phyloP scores from a whole-genome alignment of 257 asterid genomes.

The Plantago elongata region DNA sequence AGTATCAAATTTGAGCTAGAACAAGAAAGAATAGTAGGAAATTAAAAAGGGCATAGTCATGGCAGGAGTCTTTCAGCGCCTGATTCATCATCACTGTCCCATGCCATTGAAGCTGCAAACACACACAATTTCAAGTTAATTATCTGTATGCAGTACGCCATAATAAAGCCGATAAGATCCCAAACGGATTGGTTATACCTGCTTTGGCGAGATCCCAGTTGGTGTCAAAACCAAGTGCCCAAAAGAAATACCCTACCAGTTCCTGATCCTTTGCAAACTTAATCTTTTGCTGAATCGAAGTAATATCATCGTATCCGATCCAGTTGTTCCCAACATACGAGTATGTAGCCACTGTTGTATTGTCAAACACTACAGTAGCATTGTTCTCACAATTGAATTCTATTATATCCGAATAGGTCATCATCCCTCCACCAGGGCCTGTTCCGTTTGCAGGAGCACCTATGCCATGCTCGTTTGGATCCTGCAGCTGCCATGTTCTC shows the following conservation, averaged over 20 bases:
- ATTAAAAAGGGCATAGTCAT: no score
- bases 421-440: slow-evolving; percentile 56
- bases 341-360: slow-evolving; percentile 46
- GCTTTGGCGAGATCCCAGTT: slow-evolving; percentile 59
- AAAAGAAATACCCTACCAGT: slow-evolving; percentile 67
- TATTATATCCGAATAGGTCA: slow-evolving; percentile 33
- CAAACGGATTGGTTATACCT: slow-evolving; percentile 26
- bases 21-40: no score
- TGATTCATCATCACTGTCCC: slow-evolving; percentile 38
- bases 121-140: slow-evolving; percentile 1
- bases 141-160: not conserved
- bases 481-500: slow-evolving; percentile 54
- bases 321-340: slow-evolving; percentile 47
- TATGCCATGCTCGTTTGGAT: slow-evolving; percentile 44
- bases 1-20: no score
- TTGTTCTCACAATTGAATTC: slow-evolving; percentile 36
- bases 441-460: slow-evolving; percentile 51
- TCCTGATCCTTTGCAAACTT: slow-evolving; percentile 46
- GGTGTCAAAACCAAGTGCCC: slow-evolving; percentile 63
- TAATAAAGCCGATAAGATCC: no score
- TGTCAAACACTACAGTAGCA: slow-evolving; percentile 42
- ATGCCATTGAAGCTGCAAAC: slow-evolving; percentile 47
- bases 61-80: not conserved
- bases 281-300: slow-evolving; percentile 35
- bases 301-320: slow-evolving; percentile 61